phyloP scores from a whole-genome alignment of 106 monocot species.

The Gastrodia elata region DNA sequence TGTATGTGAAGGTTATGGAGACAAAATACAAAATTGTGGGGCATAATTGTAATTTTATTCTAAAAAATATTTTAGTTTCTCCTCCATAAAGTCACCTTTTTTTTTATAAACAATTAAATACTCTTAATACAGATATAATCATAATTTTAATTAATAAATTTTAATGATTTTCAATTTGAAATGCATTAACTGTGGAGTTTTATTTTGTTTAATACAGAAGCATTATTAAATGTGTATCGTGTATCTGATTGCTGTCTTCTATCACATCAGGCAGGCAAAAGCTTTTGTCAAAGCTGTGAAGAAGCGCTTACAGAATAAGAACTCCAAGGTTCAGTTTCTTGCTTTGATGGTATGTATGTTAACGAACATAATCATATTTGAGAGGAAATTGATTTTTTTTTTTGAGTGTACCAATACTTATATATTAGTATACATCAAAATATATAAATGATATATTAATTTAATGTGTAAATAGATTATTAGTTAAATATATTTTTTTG shows the following conservation, averaged over 20 bases:
- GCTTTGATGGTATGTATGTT: constrained; percentile 59
- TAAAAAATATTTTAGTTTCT: too few species aligned
- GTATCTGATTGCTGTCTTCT: neutral
- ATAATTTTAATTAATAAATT: too few species aligned
- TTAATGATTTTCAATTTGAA: too few species aligned
- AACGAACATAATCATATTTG: neutral
- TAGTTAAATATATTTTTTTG: neutral
- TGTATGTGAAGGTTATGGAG: too few species aligned
- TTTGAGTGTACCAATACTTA: neutral
- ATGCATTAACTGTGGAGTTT: too few species aligned
- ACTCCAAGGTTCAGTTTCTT: constrained; percentile 60
- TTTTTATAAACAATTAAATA: too few species aligned
- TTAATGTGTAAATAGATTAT: neutral
- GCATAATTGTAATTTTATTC: too few species aligned
- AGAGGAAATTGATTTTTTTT: too few species aligned
- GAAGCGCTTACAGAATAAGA: constrained; percentile 68
- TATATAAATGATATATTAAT: neutral
- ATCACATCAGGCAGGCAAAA: constrained; percentile 54
- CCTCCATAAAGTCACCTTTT: too few species aligned
- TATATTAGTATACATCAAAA: neutral
- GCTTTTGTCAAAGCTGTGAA: constrained; percentile 74
- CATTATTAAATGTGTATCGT: neutral
- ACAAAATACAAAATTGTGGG: too few species aligned
- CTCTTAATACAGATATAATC: too few species aligned
- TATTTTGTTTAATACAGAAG: too few species aligned